Evolutionary conservation across 1,284 basidiomycete species (phyloP).

Genomic region (Heterobasidion parviporum): DNA sequence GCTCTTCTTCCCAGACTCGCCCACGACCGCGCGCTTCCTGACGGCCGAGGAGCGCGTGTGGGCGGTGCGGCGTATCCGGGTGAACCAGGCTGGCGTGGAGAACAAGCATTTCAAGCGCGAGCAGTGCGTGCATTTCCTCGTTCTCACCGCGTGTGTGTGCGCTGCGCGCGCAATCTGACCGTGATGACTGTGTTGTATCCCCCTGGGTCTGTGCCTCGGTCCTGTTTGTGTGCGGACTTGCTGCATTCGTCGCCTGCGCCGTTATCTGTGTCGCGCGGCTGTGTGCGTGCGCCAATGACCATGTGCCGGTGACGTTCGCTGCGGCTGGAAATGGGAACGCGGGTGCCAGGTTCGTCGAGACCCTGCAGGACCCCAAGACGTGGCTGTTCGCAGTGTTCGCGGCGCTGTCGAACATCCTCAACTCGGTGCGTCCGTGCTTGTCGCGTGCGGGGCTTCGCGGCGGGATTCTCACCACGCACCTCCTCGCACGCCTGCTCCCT

Average conservation of each 20-base stretch:
- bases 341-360: constrained; percentile 49
- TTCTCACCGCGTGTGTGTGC: neutral
- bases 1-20: constrained; percentile 65
- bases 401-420: constrained; percentile 55
- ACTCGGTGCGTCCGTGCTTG: constrained; percentile 23
- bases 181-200: too few relatives aligned
- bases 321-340: neutral
- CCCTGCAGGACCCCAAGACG: constrained; percentile 59
- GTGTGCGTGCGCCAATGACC: neutral
- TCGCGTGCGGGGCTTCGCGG: too few relatives aligned
- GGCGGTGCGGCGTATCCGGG: constrained; percentile 62
- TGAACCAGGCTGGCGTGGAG: constrained; percentile 32
- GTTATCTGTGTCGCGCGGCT: neutral
- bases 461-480: too few relatives aligned
- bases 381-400: constrained; percentile 65
- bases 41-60: constrained; percentile 51
- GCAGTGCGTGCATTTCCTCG: constrained; percentile 26
- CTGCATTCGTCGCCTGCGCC: neutral
- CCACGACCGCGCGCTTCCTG: constrained; percentile 64
- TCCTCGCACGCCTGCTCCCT: too few relatives aligned
- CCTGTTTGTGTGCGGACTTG: neutral
- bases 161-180: too few relatives aligned
- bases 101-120: constrained; percentile 31
- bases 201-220: too few relatives aligned
- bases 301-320: neutral